Evolutionary conservation across 768 basidiomycete species (phyloP).

Genomic region (Tylopilus sp.): DNA sequence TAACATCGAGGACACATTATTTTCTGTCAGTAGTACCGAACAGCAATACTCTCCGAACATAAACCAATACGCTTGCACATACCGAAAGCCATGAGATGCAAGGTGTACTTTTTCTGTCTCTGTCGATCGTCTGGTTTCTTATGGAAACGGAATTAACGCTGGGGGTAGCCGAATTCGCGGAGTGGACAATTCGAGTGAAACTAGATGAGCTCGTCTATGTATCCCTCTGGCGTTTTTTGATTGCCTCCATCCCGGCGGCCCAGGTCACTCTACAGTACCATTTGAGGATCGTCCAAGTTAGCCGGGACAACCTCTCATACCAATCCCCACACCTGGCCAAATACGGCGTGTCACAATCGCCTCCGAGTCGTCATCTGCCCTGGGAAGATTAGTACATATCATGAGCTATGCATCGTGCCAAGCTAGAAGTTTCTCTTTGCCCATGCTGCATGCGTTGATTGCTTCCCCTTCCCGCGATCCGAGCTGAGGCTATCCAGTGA

Average conservation of each 20-base stretch:
- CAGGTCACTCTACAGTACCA: background rate
- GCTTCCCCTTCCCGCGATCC: background rate
- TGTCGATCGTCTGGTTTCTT: constrained; percentile 2
- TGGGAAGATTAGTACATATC: too few relatives aligned
- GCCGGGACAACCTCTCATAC: background rate
- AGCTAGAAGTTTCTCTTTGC: too few relatives aligned
- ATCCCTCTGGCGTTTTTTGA: background rate
- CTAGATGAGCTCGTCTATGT: background rate
- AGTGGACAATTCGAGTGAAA: constrained; percentile 16
- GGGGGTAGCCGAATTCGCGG: constrained; percentile 16
- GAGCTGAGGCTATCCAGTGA: background rate
- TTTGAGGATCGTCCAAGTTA: background rate
- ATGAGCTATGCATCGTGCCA: too few relatives aligned
- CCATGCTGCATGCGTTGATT: background rate
- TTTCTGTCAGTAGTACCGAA: constrained; percentile 7
- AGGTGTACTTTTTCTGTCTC: constrained; percentile 6
- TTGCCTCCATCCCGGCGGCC: constrained; percentile 8
- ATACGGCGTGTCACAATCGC: background rate
- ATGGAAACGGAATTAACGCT: constrained; percentile 7
- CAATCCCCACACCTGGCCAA: background rate
- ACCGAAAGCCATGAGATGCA: background rate
- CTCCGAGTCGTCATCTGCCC: background rate
- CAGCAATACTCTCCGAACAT: background rate
- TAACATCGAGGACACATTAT: constrained; percentile 13
- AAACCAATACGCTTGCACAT: background rate